A percentile compares a stretch with the other conserved stretches of the same genome.
These are phyloP conservation scores for Phytophthora crassamura DNA, from an alignment of 352 stramenopile genomes.

Conservation along the genomic window DNA sequence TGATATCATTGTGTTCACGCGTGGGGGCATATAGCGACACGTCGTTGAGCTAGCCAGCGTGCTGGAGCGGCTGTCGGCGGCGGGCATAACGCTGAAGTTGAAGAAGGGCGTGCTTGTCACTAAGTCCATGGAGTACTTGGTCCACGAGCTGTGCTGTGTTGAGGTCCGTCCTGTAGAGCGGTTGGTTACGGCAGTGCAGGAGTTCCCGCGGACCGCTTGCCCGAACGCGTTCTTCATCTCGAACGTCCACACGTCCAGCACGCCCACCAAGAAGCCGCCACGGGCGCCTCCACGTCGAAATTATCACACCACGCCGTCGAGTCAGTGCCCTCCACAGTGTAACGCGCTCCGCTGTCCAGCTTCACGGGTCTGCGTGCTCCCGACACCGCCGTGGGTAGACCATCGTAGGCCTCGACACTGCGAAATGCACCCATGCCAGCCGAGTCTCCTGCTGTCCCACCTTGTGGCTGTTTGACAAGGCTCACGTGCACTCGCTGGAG, in stretches of 20 bases:
- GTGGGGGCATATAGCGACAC: constrained; percentile 15
- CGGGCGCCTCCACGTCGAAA: background rate
- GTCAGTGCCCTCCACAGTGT: background rate
- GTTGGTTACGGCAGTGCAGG: background rate
- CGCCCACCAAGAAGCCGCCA: constrained; percentile 8
- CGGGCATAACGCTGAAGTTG: constrained; percentile 24
- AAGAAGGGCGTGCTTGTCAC: constrained; percentile 27
- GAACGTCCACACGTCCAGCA: constrained; percentile 5
- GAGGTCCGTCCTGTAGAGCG: background rate
- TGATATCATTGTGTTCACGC: constrained; percentile 30
- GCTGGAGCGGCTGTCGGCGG: constrained; percentile 15
- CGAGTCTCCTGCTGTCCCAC: no score
- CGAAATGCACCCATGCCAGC: no score
- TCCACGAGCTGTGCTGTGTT: no score
- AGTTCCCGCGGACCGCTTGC: background rate
- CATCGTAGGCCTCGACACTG: no score
- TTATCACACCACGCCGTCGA: constrained; percentile 2
- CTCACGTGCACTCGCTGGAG: no score
- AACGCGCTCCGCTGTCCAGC: constrained; percentile 8
- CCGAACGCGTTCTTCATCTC: background rate
- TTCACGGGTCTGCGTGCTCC: background rate
- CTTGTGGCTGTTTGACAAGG: no score
- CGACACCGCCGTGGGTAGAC: no score
- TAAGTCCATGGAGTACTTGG: constrained; percentile 21
- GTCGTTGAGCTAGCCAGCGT: constrained; percentile 28